Conservation (phyloP, 495 filamentous ascomycete genomes). For the Talaromyces trachyspermus region DNA sequence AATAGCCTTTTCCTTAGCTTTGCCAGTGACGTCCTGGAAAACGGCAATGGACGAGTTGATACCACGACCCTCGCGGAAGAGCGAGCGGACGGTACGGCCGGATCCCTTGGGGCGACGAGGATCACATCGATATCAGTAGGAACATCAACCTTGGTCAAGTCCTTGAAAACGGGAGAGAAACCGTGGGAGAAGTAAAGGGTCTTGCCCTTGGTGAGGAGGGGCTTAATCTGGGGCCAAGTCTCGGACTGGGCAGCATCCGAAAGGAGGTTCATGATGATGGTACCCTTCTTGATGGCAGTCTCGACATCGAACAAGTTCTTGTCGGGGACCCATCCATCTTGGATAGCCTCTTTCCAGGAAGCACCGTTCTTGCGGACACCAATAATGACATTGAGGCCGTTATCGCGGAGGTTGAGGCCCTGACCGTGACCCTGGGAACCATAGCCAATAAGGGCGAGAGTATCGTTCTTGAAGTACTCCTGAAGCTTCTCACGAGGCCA, state of each 20-base stretch:
- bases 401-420: conserved; percentile 98
- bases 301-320: conserved; percentile 97
- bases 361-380: conserved; percentile 96
- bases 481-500: conserved; percentile 98
- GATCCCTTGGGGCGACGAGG: conserved; percentile 97
- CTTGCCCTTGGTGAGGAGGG: conserved; percentile 97
- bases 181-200: conserved; percentile 99
- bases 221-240: conserved; percentile 98
- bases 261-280: conserved; percentile 98
- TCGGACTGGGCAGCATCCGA: conserved; percentile 94
- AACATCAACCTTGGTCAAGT: conserved; percentile 96
- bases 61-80: conserved; percentile 96
- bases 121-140: conserved; percentile 95
- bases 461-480: conserved; percentile 99
- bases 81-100: conserved; percentile 92
- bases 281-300: conserved; percentile 87
- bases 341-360: conserved; percentile 91
- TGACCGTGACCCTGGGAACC: conserved; percentile 98
- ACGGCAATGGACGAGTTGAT: conserved; percentile 99
- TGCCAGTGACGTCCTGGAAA: conserved; percentile 95
- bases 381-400: conserved; percentile 96
- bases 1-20: conserved; percentile 96
- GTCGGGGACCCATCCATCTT: conserved; percentile 96
- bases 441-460: conserved; percentile 97
- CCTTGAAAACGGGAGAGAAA: conserved; percentile 99